Percentiles rank a stretch among this genome's conserved stretches.
phyloP scores from a whole-genome alignment of 345 rosid species.

The Garcia nutans region DNA sequence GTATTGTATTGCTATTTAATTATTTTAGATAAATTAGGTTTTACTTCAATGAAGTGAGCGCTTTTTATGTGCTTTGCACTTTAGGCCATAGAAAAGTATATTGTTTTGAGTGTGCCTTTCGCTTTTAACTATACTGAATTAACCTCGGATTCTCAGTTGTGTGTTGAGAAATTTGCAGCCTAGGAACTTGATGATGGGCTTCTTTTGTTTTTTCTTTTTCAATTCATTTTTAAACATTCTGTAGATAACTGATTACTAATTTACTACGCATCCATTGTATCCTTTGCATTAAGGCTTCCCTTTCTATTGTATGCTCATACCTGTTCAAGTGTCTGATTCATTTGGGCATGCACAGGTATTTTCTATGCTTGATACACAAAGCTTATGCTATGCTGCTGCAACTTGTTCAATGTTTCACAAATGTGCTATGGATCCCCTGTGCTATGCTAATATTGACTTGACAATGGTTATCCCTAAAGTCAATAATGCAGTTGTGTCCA shows the following conservation, averaged over 20 bases:
- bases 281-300: not conserved
- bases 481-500: conserved; percentile 68
- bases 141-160: too few species aligned
- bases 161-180: too few species aligned
- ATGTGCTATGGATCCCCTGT: conserved; percentile 81
- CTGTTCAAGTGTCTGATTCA: not conserved
- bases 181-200: not conserved
- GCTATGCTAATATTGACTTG: conserved; percentile 71
- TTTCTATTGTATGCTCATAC: not conserved
- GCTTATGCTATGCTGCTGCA: conserved; percentile 71
- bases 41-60: too few species aligned
- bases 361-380: conserved; percentile 82
- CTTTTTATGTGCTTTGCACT: too few species aligned
- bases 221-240: not conserved
- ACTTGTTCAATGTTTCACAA: conserved; percentile 76
- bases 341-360: conserved; percentile 47
- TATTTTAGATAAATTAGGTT: too few species aligned
- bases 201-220: not conserved
- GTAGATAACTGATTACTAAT: not conserved
- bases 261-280: not conserved
- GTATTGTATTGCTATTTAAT: too few species aligned
- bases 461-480: conserved; percentile 63
- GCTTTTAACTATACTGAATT: too few species aligned
- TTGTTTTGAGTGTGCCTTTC: too few species aligned
- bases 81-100: too few species aligned